phyloP scores from a whole-genome alignment of 371 early-diverging fungal genomes.

The Apophysomyces trapeziformis region DNA sequence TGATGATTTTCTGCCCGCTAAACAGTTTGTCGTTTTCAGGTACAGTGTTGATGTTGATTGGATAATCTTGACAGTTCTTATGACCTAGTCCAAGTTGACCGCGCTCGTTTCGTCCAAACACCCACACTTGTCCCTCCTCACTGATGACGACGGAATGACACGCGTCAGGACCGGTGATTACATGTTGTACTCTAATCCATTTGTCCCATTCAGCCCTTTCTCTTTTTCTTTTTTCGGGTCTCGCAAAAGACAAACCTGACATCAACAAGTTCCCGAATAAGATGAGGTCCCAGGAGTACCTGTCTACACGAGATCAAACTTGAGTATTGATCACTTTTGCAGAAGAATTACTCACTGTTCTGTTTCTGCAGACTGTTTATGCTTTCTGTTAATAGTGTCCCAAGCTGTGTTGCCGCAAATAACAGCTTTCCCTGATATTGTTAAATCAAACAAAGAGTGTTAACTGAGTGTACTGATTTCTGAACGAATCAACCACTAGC shows the following conservation, averaged over 20 bases:
- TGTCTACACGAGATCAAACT: constrained; percentile 19
- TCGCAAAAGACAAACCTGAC: constrained; percentile 27
- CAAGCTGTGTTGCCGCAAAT: constrained; percentile 36
- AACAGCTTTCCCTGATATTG: constrained; percentile 41
- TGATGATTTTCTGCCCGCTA: constrained; percentile 32
- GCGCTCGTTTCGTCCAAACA: constrained; percentile 51
- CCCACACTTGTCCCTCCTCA: constrained; percentile 46
- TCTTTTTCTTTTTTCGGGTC: not conserved
- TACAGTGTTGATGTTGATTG: constrained; percentile 41
- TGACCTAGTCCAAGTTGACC: constrained; percentile 55
- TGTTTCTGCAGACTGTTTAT: constrained; percentile 32
- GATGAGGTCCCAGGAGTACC: constrained; percentile 39
- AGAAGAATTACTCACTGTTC: constrained; percentile 9
- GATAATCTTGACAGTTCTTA: constrained; percentile 30
- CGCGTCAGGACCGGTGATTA: constrained; percentile 38
- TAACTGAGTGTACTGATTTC: no score
- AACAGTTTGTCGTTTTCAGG: constrained; percentile 26
- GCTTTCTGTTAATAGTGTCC: constrained; percentile 47
- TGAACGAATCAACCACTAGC: no score
- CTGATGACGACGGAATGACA: constrained; percentile 50
- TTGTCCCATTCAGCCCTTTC: not conserved
- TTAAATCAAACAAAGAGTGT: not conserved
- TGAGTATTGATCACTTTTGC: not conserved
- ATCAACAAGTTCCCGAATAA: constrained; percentile 47
- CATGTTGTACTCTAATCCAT: constrained; percentile 31